Percentiles rank a stretch among this genome's conserved stretches.
These are phyloP conservation scores for Saccharomycopsis fermentans DNA, from an alignment of 805 yeast genomes.

Conservation along the genomic window DNA sequence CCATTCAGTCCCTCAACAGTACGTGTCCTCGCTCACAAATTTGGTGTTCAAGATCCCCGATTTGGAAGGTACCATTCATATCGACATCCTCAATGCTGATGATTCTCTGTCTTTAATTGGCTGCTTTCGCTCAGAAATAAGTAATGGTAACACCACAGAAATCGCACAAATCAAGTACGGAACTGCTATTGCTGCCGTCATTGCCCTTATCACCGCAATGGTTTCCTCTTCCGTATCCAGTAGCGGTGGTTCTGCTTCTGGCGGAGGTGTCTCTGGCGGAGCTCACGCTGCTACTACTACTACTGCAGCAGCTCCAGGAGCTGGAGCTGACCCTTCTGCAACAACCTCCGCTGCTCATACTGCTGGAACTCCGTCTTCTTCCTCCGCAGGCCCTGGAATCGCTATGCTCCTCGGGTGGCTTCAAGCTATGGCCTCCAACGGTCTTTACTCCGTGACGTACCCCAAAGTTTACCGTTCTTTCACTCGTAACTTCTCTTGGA, in stretches of 20 bases:
- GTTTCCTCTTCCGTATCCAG: constrained; percentile 16
- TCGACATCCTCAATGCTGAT: constrained; percentile 15
- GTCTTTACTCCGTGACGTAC: constrained; percentile 25
- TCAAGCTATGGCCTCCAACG: constrained; percentile 25
- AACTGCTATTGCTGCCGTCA: constrained; percentile 24
- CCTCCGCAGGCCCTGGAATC: constrained; percentile 22
- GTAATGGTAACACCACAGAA: constrained; percentile 26
- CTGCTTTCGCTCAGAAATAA: constrained; percentile 20
- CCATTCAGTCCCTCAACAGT: constrained; percentile 23
- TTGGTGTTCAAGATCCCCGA: constrained; percentile 27
- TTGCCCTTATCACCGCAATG: constrained; percentile 21
- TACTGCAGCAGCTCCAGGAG: constrained; percentile 15
- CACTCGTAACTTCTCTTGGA: constrained; percentile 26
- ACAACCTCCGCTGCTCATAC: constrained; percentile 17
- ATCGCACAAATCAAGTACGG: constrained; percentile 21
- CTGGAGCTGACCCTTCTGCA: constrained; percentile 13
- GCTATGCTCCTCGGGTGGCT: constrained; percentile 23
- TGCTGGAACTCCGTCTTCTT: constrained; percentile 19
- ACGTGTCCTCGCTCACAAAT: constrained; percentile 22
- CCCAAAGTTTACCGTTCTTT: constrained; percentile 25
- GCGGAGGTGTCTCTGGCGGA: constrained; percentile 14
- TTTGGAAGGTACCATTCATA: constrained; percentile 24
- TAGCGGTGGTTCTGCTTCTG: constrained; percentile 17
- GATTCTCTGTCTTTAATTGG: constrained; percentile 8
- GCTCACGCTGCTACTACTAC: constrained; percentile 14